Evolutionary conservation across 148 eudicot genomes (phyloP).

Genomic region (Agrostemma githago): DNA sequence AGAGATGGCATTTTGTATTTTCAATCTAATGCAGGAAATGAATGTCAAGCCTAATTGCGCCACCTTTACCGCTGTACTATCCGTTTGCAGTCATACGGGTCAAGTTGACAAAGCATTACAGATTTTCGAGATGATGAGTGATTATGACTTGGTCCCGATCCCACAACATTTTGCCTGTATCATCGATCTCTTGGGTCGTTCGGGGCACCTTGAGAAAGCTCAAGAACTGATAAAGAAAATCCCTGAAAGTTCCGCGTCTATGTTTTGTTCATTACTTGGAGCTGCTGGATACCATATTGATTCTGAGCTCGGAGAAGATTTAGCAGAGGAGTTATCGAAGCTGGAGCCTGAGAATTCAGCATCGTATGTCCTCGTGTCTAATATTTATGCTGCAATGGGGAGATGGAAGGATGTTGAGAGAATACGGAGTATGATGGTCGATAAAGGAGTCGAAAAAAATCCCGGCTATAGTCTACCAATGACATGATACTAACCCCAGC

Average conservation of each 20-base stretch:
- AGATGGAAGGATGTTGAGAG: slow-evolving; percentile 69
- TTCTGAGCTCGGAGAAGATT: slow-evolving; percentile 48
- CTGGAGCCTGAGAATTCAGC: slow-evolving; percentile 53
- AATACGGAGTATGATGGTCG: slow-evolving; percentile 46
- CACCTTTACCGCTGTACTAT: slow-evolving; percentile 53
- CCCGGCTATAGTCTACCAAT: slow-evolving; percentile 46
- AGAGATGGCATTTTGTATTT: slow-evolving; percentile 53
- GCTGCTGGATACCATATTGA: slow-evolving; percentile 52
- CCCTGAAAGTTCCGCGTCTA: slow-evolving; percentile 42
- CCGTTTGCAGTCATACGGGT: slow-evolving; percentile 67
- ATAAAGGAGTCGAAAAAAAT: slow-evolving; percentile 40
- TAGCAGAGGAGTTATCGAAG: slow-evolving; percentile 45
- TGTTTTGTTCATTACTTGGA: slow-evolving; percentile 58
- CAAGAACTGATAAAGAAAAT: slow-evolving; percentile 35
- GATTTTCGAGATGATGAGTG: slow-evolving; percentile 50
- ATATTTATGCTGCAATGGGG: slow-evolving; percentile 62
- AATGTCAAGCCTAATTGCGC: slow-evolving; percentile 50
- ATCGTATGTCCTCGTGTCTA: slow-evolving; percentile 55
- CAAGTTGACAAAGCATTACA: slow-evolving; percentile 49
- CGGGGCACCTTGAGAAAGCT: slow-evolving; percentile 69
- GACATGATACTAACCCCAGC: slow-evolving; percentile 18
- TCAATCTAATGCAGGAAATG: slow-evolving; percentile 51
- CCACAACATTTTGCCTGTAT: slow-evolving; percentile 52
- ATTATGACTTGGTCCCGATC: slow-evolving; percentile 47
- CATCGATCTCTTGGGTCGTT: slow-evolving; percentile 61